These are phyloP conservation scores for Fonsecaea pedrosoi DNA, from an alignment of 2,329 filamentous ascomycete species.

Conservation along the genomic window DNA sequence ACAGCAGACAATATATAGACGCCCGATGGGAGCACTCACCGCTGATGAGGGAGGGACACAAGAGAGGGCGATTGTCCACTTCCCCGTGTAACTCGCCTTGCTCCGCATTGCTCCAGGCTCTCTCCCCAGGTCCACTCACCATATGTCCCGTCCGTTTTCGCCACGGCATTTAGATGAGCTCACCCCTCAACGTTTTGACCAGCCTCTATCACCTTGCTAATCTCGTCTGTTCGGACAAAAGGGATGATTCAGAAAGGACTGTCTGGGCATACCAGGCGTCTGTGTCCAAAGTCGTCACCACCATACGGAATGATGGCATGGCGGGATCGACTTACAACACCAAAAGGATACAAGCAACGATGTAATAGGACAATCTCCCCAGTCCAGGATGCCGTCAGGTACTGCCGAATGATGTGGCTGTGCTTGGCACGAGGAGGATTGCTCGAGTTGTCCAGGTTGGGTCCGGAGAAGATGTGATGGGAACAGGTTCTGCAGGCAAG, in stretches of 20 bases:
- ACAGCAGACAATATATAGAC: slow-evolving; percentile 29
- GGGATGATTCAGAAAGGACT: slow-evolving; percentile 13
- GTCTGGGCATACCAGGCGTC: not conserved
- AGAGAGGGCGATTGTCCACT: slow-evolving; percentile 15
- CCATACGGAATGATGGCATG: slow-evolving; percentile 3
- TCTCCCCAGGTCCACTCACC: slow-evolving; percentile 27
- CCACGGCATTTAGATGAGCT: not conserved
- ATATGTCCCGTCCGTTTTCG: not conserved
- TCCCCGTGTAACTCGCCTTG: slow-evolving; percentile 22
- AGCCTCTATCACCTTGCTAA: not conserved
- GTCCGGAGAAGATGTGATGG: slow-evolving; percentile 9
- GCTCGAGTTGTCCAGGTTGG: not conserved
- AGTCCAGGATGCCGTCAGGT: slow-evolving; percentile 2
- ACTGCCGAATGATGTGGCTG: slow-evolving; percentile 23
- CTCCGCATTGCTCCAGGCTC: slow-evolving; percentile 28
- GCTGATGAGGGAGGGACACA: slow-evolving; percentile 17
- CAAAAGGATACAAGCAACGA: not conserved
- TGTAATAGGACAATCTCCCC: slow-evolving; percentile 4
- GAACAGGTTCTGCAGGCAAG: not conserved
- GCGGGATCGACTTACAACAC: slow-evolving; percentile 5
- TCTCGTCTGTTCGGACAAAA: slow-evolving; percentile 22
- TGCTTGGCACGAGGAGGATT: slow-evolving; percentile 21
- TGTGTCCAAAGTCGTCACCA: not conserved
- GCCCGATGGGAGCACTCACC: slow-evolving; percentile 17
- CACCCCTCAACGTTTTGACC: slow-evolving; percentile 13